Base-by-base conservation (phyloP, 805 yeast species). In the Komagataella ulmi region DNA sequence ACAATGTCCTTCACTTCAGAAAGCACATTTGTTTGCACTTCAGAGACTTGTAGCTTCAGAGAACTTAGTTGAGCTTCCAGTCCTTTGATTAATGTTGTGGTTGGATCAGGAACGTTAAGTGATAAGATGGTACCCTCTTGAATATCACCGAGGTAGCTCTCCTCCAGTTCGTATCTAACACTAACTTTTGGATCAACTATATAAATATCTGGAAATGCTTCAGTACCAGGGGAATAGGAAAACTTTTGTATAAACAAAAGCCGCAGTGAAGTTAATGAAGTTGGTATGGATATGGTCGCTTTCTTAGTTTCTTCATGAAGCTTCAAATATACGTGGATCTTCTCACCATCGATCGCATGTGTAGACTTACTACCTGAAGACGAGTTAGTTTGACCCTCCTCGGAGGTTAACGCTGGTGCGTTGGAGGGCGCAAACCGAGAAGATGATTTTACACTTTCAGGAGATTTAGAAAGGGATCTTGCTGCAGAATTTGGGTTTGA, bases 231-330 rank as follows among this genome's bases (percentile, higher is more conserved):
- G 0, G 91, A 76, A 62, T 84, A 88, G 2, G 91, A 88, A 68
- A 89, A 90, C 58, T 81, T 86, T 59, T 91, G 96, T 5, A 90
- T 86, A 61, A 91, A 91, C 21, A 86, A 67, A 1, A 88, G 71
- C 47, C 93, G 73, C 43, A 85, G 59, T 2, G 81, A 71, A 3
- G 81, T 75, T 48, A 75, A 60, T 0, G 82, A 66, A 2, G 77
- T 64, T 1, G 82, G 81, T 12, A 71, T 58, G 40, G 63, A 64
- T 2, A 77, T 60, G 2, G 59, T 58, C 1, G 75, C 76, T 57
- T 80, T 83, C 61, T 80, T 84, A 1, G 83, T 81, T 52, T 71
- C 68, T 14, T 72, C 76, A 8, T 72, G 73, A 8, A 79, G 60
- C 53, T 73, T 76, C 53, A 85, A 65, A 57, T 73, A 85, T 0